A percentile compares a stretch with the other conserved stretches of the same genome.
Evolutionary conservation across 108 stramenopile genomes (phyloP).

Genomic region (Stephanodiscus triporus): DNA sequence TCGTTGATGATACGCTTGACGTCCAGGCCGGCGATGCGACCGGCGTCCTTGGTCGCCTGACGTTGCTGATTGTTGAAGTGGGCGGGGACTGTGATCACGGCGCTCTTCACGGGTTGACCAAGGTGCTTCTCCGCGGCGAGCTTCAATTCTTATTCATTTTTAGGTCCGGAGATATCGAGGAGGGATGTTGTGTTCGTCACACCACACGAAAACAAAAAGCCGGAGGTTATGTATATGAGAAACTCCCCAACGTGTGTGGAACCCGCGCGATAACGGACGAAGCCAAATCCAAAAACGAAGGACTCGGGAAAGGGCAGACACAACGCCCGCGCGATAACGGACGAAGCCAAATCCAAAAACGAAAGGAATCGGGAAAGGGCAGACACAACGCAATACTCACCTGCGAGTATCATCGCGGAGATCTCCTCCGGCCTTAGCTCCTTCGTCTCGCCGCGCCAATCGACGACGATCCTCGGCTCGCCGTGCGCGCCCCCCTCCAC

Average conservation of each 20-base stretch:
- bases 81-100: constrained; percentile 88
- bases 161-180: neutral
- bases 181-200: too few species aligned
- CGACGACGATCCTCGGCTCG: constrained; percentile 54
- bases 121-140: constrained; percentile 60
- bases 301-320: too few species aligned
- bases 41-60: constrained; percentile 87
- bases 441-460: constrained; percentile 58
- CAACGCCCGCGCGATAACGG: neutral
- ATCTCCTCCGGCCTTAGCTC: constrained; percentile 69
- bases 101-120: constrained; percentile 56
- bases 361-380: too few species aligned
- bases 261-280: neutral
- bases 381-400: neutral
- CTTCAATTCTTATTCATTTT: constrained; percentile 47
- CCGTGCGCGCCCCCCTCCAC: constrained; percentile 49
- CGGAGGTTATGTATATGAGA: too few species aligned
- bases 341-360: neutral
- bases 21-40: constrained; percentile 67
- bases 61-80: constrained; percentile 91
- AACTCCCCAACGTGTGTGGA: neutral
- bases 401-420: constrained; percentile 60
- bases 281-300: too few species aligned
- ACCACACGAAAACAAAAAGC: too few species aligned
- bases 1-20: constrained; percentile 79